Conservation (phyloP, 441 rosid genomes). For the Biscutella laevigata region DNA sequence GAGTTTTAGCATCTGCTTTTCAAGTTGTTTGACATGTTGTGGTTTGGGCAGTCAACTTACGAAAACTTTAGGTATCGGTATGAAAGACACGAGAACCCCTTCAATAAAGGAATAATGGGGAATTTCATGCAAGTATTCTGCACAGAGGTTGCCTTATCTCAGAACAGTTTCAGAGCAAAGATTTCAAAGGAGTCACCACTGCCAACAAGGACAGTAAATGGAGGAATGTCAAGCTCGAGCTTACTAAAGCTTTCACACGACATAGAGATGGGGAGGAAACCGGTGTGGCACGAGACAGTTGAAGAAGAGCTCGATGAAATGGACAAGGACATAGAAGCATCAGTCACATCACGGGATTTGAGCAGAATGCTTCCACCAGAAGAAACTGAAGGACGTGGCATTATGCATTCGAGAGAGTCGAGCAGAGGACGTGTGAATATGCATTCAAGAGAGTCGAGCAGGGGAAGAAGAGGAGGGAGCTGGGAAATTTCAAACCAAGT, state of each 20-base stretch:
- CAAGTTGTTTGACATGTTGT: slow-evolving; percentile 6
- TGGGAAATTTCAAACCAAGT: slow-evolving; percentile 51
- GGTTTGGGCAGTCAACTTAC: slow-evolving; percentile 66
- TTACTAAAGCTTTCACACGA: slow-evolving; percentile 49
- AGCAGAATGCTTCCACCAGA: slow-evolving; percentile 64
- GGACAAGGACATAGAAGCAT: slow-evolving; percentile 33
- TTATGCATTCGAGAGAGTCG: slow-evolving; percentile 49
- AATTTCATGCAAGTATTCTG: slow-evolving; percentile 69
- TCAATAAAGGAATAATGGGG: slow-evolving; percentile 50
- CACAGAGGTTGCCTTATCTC: slow-evolving; percentile 49
- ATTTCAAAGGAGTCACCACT: slow-evolving; percentile 46
- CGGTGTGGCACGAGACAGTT: slow-evolving; percentile 51
- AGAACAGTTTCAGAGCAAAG: slow-evolving; percentile 67
- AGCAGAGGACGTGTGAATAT: slow-evolving; percentile 60
- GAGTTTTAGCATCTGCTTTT: no score
- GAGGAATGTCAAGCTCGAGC: slow-evolving; percentile 46
- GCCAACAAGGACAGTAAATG: slow-evolving; percentile 40
- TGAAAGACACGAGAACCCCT: slow-evolving; percentile 73
- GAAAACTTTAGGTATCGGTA: slow-evolving; percentile 87
- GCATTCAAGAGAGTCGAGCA: slow-evolving; percentile 63
- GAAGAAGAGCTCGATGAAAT: slow-evolving; percentile 37
- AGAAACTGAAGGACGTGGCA: slow-evolving; percentile 49
- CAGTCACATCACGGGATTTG: slow-evolving; percentile 49
- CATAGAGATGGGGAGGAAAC: slow-evolving; percentile 78
- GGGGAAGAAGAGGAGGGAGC: slow-evolving; percentile 80